These are phyloP conservation scores for Globisporangium orthogonon DNA, from an alignment of 352 stramenopile species.

Conservation along the genomic window DNA sequence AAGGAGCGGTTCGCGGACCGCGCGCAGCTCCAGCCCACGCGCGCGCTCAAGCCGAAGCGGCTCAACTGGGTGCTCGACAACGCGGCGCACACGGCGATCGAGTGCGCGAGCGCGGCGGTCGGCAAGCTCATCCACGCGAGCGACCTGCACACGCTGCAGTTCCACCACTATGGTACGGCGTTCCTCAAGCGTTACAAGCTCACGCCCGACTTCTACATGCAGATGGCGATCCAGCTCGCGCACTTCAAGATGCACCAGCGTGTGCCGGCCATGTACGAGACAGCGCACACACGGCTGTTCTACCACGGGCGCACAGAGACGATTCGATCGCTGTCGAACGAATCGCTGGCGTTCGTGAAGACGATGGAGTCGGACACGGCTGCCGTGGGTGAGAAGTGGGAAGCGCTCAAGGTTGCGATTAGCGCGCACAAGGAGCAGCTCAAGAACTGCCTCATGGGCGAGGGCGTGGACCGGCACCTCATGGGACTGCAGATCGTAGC, in stretches of 20 bases:
- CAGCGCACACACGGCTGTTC: slow-evolving; percentile 95
- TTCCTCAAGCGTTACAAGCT: slow-evolving; percentile 94
- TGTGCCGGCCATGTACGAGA: slow-evolving; percentile 95
- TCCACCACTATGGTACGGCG: slow-evolving; percentile 88
- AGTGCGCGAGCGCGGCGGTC: slow-evolving; percentile 84
- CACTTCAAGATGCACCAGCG: slow-evolving; percentile 94
- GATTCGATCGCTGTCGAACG: slow-evolving; percentile 82
- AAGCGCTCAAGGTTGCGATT: slow-evolving; percentile 88
- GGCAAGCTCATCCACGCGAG: slow-evolving; percentile 90
- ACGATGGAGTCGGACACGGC: slow-evolving; percentile 72
- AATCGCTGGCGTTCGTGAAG: slow-evolving; percentile 89
- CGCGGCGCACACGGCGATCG: slow-evolving; percentile 72
- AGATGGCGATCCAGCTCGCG: slow-evolving; percentile 96
- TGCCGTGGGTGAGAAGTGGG: slow-evolving; percentile 65
- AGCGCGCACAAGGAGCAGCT: slow-evolving; percentile 89
- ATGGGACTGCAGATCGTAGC: slow-evolving; percentile 94
- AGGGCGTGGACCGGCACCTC: slow-evolving; percentile 94
- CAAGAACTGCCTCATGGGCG: slow-evolving; percentile 69
- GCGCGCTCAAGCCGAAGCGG: slow-evolving; percentile 60
- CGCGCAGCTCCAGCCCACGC: slow-evolving; percentile 54
- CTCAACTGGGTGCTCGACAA: slow-evolving; percentile 85
- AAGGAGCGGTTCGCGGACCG: slow-evolving; percentile 81
- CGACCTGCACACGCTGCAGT: slow-evolving; percentile 88
- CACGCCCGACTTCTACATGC: slow-evolving; percentile 96
- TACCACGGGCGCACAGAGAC: slow-evolving; percentile 95